Conservation (phyloP, 495 filamentous ascomycete genomes). For the Aspergillus baeticus region DNA sequence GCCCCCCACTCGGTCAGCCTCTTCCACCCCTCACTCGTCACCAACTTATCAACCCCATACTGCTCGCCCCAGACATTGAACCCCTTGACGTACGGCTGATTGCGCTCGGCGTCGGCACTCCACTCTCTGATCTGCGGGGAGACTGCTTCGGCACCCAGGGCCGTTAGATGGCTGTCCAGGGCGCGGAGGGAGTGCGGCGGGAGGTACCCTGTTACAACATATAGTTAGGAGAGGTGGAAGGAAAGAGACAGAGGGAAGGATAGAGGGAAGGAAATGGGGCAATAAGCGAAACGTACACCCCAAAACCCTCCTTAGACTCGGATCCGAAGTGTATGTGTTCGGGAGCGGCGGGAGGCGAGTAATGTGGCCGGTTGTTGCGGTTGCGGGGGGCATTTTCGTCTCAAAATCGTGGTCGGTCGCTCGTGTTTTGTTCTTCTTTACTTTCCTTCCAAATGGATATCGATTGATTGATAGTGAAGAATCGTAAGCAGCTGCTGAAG, state of each 20-base stretch:
- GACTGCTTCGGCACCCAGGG: conserved; percentile 34
- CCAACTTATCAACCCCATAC: conserved; percentile 37
- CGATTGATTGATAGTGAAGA: too few relatives aligned
- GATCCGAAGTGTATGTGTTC: conserved; percentile 36
- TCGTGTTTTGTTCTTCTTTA: neutral
- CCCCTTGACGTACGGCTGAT: conserved; percentile 38
- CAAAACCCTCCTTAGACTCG: conserved; percentile 25
- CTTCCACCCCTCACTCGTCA: conserved; percentile 46
- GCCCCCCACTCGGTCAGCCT: conserved; percentile 37
- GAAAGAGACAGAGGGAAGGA: too few relatives aligned
- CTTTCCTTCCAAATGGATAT: too few relatives aligned
- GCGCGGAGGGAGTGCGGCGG: conserved; percentile 17
- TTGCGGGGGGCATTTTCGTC: conserved; percentile 28
- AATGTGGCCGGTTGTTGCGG: conserved; percentile 33
- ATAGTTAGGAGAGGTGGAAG: neutral
- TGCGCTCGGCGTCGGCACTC: conserved; percentile 36
- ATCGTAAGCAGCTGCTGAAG: too few relatives aligned
- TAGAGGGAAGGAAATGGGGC: too few relatives aligned
- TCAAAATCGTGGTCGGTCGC: too few relatives aligned
- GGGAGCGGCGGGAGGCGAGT: conserved; percentile 27
- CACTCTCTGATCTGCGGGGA: conserved; percentile 32
- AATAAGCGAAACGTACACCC: conserved; percentile 21
- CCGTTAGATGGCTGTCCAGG: conserved; percentile 22
- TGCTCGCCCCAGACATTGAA: conserved; percentile 39
- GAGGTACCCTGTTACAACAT: conserved; percentile 28